Conservation (phyloP, 164 flowering plant species). For the Stephania cephalantha region DNA sequence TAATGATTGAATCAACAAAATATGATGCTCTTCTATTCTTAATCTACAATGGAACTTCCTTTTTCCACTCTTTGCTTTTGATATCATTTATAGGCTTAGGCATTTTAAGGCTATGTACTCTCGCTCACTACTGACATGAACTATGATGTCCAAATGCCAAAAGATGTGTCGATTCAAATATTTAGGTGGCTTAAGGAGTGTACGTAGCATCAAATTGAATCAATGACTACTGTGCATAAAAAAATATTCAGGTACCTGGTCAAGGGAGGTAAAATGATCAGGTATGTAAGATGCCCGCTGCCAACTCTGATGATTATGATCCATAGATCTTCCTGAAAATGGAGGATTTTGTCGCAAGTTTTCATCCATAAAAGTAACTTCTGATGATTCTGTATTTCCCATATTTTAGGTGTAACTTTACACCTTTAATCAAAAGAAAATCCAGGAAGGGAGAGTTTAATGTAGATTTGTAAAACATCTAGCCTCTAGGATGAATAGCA, state of each 20-base stretch:
- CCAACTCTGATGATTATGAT: background rate
- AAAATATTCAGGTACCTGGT: constrained; percentile 1
- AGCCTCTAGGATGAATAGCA: background rate
- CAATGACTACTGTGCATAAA: background rate
- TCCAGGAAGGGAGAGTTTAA: background rate
- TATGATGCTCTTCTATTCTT: background rate
- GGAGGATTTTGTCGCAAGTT: constrained; percentile 5
- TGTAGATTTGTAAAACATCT: background rate
- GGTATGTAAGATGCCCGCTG: background rate
- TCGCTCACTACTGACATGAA: too few species aligned
- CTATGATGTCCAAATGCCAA: too few species aligned
- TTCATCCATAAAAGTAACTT: constrained; percentile 2
- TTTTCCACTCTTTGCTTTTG: background rate
- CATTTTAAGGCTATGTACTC: background rate
- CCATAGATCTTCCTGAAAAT: background rate
- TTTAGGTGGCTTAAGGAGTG: too few species aligned
- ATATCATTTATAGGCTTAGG: background rate
- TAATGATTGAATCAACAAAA: background rate
- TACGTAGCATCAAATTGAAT: background rate
- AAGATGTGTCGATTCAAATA: too few species aligned
- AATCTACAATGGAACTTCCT: background rate
- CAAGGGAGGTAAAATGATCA: constrained; percentile 5
- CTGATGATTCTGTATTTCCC: constrained; percentile 9
- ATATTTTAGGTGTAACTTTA: background rate
- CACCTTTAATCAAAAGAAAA: background rate